Evolutionary conservation across 1,139 yeast species (phyloP).

Genomic region (Diutina neorugosa): DNA sequence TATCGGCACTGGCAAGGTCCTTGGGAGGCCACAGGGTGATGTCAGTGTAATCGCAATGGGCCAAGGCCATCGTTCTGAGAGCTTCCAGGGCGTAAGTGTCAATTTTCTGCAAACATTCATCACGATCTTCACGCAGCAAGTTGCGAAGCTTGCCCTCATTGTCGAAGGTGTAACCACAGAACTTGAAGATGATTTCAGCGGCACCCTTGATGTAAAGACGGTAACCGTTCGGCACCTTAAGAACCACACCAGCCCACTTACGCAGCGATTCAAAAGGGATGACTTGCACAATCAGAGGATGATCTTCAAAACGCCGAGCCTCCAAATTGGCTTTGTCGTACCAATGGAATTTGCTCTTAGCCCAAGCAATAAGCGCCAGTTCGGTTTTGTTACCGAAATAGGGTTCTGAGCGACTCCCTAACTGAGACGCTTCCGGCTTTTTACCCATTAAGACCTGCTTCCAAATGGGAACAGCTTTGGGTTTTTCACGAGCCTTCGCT

Average conservation of each 20-base stretch:
- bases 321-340: slow-evolving; percentile 28
- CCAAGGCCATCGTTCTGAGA: slow-evolving; percentile 74
- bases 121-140: slow-evolving; percentile 22
- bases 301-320: slow-evolving; percentile 22
- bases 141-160: slow-evolving; percentile 18
- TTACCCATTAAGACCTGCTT: slow-evolving; percentile 9
- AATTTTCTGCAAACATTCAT: slow-evolving; percentile 33
- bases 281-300: slow-evolving; percentile 42
- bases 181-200: slow-evolving; percentile 68
- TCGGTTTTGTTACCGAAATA: slow-evolving; percentile 92
- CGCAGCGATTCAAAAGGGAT: slow-evolving; percentile 89
- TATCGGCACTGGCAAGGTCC: slow-evolving; percentile 18
- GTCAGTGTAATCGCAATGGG: slow-evolving; percentile 52
- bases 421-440: slow-evolving; percentile 10
- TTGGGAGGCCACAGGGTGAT: slow-evolving; percentile 57
- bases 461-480: slow-evolving; percentile 16
- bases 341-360: slow-evolving; percentile 42
- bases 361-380: slow-evolving; percentile 69
- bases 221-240: slow-evolving; percentile 35
- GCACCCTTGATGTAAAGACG: slow-evolving; percentile 84
- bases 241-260: slow-evolving; percentile 84
- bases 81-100: slow-evolving; percentile 63
- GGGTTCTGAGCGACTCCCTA: slow-evolving; percentile 34
- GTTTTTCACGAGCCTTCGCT: slow-evolving; percentile 16
- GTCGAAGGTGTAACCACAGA: slow-evolving; percentile 34